Evolutionary conservation across 495 filamentous ascomycete genomes (phyloP).

Genomic region (Penicillium maclennaniae): DNA sequence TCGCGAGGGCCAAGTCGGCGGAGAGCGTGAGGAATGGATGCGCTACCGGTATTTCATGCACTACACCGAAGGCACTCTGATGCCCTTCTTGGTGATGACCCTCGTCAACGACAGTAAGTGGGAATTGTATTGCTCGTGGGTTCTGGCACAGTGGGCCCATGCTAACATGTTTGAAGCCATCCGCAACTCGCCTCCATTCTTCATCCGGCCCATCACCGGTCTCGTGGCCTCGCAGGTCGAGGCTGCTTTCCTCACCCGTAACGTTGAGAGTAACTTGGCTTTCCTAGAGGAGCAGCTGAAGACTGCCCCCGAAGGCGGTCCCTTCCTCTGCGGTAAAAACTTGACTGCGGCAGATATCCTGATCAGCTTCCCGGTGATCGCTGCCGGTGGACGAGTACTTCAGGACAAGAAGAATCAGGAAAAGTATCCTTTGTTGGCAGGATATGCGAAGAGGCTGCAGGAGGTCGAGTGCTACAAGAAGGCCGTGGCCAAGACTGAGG

Average conservation of each 20-base stretch:
- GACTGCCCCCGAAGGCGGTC: conserved; percentile 58
- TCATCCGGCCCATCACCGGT: conserved; percentile 72
- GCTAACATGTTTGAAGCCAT: conserved; percentile 42
- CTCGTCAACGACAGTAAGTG: conserved; percentile 56
- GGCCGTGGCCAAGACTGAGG: conserved; percentile 56
- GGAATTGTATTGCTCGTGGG: not conserved
- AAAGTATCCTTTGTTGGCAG: conserved; percentile 57
- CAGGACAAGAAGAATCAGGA: conserved; percentile 48
- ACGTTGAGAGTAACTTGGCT: conserved; percentile 58
- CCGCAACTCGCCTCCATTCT: conserved; percentile 69
- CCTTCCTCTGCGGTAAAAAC: conserved; percentile 65
- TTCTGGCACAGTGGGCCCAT: not conserved
- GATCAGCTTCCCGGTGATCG: conserved; percentile 68
- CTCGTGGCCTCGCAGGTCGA: conserved; percentile 61
- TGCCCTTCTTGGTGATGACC: conserved; percentile 61
- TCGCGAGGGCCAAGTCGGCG: conserved; percentile 52
- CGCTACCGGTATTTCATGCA: conserved; percentile 76
- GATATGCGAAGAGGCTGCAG: conserved; percentile 62
- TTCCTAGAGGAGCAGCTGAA: conserved; percentile 72
- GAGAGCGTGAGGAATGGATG: conserved; percentile 72
- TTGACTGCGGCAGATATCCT: conserved; percentile 80
- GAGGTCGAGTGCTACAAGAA: conserved; percentile 58
- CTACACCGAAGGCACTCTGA: conserved; percentile 76
- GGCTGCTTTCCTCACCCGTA: conserved; percentile 55
- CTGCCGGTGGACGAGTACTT: conserved; percentile 41